Evolutionary conservation across 2,329 filamentous ascomycete genomes (phyloP).

Genomic region (Talaromyces islandicus): DNA sequence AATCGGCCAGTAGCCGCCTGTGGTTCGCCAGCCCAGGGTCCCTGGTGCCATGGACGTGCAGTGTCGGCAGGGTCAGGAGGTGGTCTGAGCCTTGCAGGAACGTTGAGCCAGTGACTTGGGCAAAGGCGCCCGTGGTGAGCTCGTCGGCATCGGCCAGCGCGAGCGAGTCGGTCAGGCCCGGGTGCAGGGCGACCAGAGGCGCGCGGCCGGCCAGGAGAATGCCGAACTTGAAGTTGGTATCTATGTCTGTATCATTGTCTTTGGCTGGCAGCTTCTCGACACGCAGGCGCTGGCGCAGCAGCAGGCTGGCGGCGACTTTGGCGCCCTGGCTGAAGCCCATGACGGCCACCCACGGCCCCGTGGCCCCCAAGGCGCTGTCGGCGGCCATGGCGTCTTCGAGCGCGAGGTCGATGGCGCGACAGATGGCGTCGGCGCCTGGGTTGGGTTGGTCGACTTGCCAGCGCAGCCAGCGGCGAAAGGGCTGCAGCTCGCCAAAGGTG

Average conservation of each 20-base stretch:
- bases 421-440: constrained; percentile 25
- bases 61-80: constrained; percentile 52
- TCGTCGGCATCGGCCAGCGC: constrained; percentile 7
- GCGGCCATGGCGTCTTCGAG: constrained; percentile 37
- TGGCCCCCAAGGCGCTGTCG: constrained; percentile 47
- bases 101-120: constrained; percentile 1
- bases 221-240: constrained; percentile 51
- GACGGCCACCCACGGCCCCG: constrained; percentile 54
- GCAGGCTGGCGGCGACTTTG: constrained; percentile 54
- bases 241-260: no score
- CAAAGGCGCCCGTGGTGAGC: constrained; percentile 6
- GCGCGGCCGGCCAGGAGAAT: constrained; percentile 57
- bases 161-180: constrained; percentile 3
- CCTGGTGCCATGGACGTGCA: constrained; percentile 62
- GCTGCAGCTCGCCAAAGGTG: constrained; percentile 61
- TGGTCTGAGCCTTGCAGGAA: constrained; percentile 27
- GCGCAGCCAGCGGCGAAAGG: constrained; percentile 60
- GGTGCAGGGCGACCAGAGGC: constrained; percentile 46
- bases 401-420: constrained; percentile 33
- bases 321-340: constrained; percentile 64
- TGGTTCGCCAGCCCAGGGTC: constrained; percentile 58
- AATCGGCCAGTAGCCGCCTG: constrained; percentile 50
- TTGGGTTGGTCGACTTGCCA: constrained; percentile 48
- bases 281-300: constrained; percentile 55
- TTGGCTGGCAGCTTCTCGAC: constrained; percentile 14